Conservation (phyloP, 2,329 filamentous ascomycete species). For the Ophiognomonia clavigignenti-juglandacearum region DNA sequence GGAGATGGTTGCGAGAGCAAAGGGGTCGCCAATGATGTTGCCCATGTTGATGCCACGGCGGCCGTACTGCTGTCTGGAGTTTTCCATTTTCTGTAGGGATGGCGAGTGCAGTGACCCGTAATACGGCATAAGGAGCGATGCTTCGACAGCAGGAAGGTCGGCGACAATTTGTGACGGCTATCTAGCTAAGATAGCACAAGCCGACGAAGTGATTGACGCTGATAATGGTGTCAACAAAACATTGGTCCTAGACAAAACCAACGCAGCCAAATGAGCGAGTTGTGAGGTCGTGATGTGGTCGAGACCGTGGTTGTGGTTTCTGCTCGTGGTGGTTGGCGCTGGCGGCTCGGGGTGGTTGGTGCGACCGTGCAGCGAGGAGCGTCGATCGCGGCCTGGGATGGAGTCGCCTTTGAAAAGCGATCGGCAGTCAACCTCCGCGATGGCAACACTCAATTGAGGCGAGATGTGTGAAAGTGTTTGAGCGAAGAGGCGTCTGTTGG, state of each 20-base stretch:
- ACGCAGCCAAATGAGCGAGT: not conserved
- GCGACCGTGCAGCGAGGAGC: not conserved
- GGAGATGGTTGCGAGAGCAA: slow-evolving; percentile 89
- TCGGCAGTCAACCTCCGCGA: not conserved
- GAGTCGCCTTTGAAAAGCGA: not conserved
- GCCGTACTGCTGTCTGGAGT: slow-evolving; percentile 56
- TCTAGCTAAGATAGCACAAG: slow-evolving; percentile 7
- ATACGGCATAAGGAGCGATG: slow-evolving; percentile 57
- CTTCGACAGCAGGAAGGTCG: not conserved
- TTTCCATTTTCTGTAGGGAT: slow-evolving; percentile 77
- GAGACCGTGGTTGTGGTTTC: not conserved
- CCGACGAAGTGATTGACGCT: not conserved
- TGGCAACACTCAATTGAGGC: not conserved
- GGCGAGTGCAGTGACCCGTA: slow-evolving; percentile 71
- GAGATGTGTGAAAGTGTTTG: not conserved
- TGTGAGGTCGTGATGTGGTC: not conserved
- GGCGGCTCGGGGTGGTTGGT: slow-evolving; percentile 4
- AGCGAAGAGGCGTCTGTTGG: not conserved
- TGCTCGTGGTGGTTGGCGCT: not conserved
- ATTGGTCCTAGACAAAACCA: slow-evolving; percentile 5
- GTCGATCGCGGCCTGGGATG: not conserved
- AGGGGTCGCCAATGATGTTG: slow-evolving; percentile 93
- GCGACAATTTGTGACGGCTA: slow-evolving; percentile 2
- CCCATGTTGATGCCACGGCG: slow-evolving; percentile 66
- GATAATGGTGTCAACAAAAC: slow-evolving; percentile 5